Evolutionary conservation across 2,329 filamentous ascomycete species (phyloP).

Genomic region (Pseudogymnoascus sp.): DNA sequence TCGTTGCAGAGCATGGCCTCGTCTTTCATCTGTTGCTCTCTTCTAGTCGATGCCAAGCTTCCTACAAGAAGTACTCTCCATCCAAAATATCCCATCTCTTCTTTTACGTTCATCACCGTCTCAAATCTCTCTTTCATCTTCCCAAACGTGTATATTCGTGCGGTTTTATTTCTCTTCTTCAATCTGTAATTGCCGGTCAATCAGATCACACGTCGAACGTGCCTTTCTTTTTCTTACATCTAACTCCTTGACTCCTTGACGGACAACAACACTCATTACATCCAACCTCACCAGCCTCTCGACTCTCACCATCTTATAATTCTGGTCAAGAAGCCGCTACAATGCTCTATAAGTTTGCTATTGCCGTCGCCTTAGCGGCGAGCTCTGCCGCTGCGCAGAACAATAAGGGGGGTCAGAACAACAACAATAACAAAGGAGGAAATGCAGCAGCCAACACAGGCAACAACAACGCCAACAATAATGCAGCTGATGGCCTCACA

Average conservation of each 20-base stretch:
- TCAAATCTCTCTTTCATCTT: constrained; percentile 22
- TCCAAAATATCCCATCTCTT: constrained; percentile 14
- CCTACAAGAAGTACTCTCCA: constrained; percentile 23
- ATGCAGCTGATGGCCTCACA: constrained; percentile 12
- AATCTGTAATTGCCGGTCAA: constrained; percentile 25
- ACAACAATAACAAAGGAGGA: constrained; percentile 8
- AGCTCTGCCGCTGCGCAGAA: constrained; percentile 1
- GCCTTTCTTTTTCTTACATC: constrained; percentile 24
- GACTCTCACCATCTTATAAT: background rate
- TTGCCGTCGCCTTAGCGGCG: background rate
- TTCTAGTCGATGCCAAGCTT: constrained; percentile 22
- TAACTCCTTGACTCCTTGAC: constrained; percentile 23
- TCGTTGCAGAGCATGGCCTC: constrained; percentile 1
- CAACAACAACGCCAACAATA: constrained; percentile 10
- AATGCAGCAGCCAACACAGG: constrained; percentile 9
- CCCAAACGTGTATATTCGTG: constrained; percentile 13
- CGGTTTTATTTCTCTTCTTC: constrained; percentile 16
- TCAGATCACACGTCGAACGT: constrained; percentile 28
- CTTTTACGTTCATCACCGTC: constrained; percentile 19
- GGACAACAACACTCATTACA: constrained; percentile 21
- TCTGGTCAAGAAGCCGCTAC: background rate
- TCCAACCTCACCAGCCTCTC: constrained; percentile 10
- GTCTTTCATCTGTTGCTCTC: constrained; percentile 5
- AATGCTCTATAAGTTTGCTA: background rate
- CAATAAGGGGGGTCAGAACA: background rate